These are phyloP conservation scores for Rhexocercosporidium sp. DNA, from an alignment of 2,329 filamentous ascomycete genomes.

Conservation along the genomic window DNA sequence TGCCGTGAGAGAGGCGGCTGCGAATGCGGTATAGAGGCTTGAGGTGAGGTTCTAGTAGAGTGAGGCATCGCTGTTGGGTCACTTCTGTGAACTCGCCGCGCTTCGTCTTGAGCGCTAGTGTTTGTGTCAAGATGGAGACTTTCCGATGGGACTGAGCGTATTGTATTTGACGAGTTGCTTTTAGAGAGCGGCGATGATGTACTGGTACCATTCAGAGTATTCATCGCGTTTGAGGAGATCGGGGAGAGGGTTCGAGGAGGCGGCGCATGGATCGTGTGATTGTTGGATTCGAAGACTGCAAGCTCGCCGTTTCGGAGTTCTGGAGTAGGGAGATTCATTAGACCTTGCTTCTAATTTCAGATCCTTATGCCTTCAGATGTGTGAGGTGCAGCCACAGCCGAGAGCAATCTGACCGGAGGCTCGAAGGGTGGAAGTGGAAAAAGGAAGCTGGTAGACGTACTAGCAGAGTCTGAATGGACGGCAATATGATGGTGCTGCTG, in stretches of 20 bases:
- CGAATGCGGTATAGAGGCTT: conserved; percentile 25
- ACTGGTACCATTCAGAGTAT: conserved; percentile 27
- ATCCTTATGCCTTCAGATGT: conserved; percentile 11
- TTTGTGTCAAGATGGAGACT: conserved; percentile 26
- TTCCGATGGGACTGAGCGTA: conserved; percentile 39
- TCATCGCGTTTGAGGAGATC: conserved; percentile 39
- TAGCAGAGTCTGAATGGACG: conserved; percentile 28
- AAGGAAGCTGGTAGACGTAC: conserved; percentile 21
- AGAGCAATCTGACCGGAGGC: conserved; percentile 8
- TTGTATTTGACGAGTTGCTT: conserved; percentile 34
- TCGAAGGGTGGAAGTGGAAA: neutral
- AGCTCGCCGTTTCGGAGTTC: conserved; percentile 7
- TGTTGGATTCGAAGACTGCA: conserved; percentile 14
- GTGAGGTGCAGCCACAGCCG: conserved; percentile 8
- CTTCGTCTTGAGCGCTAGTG: conserved; percentile 21
- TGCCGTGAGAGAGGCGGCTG: conserved; percentile 34
- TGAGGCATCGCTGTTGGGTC: conserved; percentile 31
- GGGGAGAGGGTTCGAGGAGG: conserved; percentile 36
- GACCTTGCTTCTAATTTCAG: conserved; percentile 9
- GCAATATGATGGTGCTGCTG: conserved; percentile 18
- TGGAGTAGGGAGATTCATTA: conserved; percentile 14
- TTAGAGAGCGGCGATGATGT: conserved; percentile 18
- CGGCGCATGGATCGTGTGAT: conserved; percentile 28
- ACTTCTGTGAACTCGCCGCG: conserved; percentile 23
- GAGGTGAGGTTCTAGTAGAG: conserved; percentile 27